Conservation (phyloP, 345 rosid species). For the Viola odorata region DNA sequence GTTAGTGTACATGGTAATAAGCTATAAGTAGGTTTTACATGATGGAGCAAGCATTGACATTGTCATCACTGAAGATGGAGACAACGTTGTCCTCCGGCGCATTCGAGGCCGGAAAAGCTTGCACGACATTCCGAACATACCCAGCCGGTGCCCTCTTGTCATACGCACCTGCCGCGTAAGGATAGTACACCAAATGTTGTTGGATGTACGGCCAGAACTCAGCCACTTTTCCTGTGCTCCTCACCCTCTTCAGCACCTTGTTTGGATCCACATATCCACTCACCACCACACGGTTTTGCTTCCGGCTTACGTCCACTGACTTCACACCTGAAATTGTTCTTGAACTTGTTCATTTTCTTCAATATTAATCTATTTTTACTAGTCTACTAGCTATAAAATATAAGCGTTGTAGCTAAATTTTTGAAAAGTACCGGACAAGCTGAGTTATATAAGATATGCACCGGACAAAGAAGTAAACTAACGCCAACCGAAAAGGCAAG, state of each 20-base stretch:
- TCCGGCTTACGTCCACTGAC: constrained; percentile 55
- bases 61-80: constrained; percentile 65
- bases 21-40: too few species aligned
- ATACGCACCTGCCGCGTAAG: constrained; percentile 47
- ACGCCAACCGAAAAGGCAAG: too few species aligned
- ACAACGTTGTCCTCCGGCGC: constrained; percentile 44
- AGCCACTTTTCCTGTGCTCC: constrained; percentile 59
- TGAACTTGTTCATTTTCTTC: too few species aligned
- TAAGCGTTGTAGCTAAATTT: too few species aligned
- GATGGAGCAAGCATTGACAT: constrained; percentile 67
- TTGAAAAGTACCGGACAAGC: too few species aligned
- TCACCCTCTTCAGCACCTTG: constrained; percentile 61
- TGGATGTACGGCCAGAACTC: constrained; percentile 78
- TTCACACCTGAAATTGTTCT: constrained; percentile 63
- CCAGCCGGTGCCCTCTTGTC: constrained; percentile 67
- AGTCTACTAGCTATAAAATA: too few species aligned
- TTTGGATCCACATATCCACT: constrained; percentile 55
- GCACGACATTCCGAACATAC: constrained; percentile 47
- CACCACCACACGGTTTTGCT: constrained; percentile 49
- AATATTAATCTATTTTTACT: too few species aligned
- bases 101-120: constrained; percentile 44
- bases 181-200: constrained; percentile 53
- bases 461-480: too few species aligned
- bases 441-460: too few species aligned
- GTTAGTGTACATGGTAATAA: too few species aligned